These are phyloP conservation scores for Populus nigra DNA, from an alignment of 345 rosid genomes.

Conservation along the genomic window DNA sequence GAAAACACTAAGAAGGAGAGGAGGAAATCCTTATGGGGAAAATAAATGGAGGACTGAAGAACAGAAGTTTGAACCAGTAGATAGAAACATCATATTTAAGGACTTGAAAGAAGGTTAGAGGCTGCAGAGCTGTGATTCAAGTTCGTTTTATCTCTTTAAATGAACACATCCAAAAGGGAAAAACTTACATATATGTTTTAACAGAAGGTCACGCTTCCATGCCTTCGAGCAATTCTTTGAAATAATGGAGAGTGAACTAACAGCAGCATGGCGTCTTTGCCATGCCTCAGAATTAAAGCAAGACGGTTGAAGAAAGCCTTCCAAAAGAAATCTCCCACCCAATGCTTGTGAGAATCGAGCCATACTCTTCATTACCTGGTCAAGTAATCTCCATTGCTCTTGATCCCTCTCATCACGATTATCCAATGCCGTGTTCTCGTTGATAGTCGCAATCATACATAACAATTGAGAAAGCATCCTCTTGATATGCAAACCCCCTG, in stretches of 20 bases:
- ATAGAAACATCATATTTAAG: background rate
- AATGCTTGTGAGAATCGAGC: background rate
- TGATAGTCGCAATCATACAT: background rate
- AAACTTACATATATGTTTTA: background rate
- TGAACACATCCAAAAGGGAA: background rate
- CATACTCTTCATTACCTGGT: background rate
- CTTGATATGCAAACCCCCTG: background rate
- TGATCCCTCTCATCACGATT: background rate
- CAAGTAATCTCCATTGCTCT: background rate
- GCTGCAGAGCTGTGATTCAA: background rate
- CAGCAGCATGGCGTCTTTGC: conserved; percentile 5
- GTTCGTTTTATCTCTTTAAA: background rate
- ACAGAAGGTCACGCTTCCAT: no score
- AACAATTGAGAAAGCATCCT: background rate
- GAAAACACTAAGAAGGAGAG: background rate
- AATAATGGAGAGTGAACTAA: background rate
- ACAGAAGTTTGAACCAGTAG: background rate
- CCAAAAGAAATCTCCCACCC: conserved; percentile 3
- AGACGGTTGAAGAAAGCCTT: background rate
- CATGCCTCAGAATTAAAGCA: background rate
- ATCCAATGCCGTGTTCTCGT: background rate
- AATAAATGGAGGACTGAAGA: background rate
- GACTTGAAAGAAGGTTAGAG: background rate
- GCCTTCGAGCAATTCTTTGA: background rate
- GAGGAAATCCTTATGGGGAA: background rate